Evolutionary conservation across 331 rosid genomes (phyloP).

Genomic region (Telfairia occidentalis): DNA sequence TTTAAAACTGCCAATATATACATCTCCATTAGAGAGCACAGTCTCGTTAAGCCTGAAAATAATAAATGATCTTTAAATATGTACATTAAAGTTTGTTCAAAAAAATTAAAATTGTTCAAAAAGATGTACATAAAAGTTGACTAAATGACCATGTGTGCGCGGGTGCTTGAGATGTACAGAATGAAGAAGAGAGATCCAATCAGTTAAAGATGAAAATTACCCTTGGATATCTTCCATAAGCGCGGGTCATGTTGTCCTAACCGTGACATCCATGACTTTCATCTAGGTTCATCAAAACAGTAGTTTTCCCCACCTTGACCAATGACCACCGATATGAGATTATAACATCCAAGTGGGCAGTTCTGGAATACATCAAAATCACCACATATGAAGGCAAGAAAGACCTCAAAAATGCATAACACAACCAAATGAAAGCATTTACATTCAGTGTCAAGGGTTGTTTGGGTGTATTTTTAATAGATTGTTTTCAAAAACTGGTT

Average conservation of each 20-base stretch:
- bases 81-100: no score
- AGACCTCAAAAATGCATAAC: not conserved
- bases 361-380: not conserved
- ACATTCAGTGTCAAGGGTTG: not conserved
- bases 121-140: not conserved
- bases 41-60: slow-evolving; percentile 37
- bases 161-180: slow-evolving; percentile 1
- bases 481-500: no score
- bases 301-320: not conserved
- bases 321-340: not conserved
- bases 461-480: not conserved
- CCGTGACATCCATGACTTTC: slow-evolving; percentile 15
- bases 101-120: no score
- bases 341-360: not conserved
- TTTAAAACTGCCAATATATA: slow-evolving; percentile 37
- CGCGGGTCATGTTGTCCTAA: slow-evolving; percentile 15
- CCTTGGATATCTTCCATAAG: slow-evolving; percentile 47
- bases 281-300: not conserved
- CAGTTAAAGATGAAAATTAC: slow-evolving; percentile 24
- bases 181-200: slow-evolving; percentile 2
- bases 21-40: slow-evolving; percentile 50
- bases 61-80: slow-evolving; percentile 10
- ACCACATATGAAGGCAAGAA: not conserved
- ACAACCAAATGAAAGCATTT: not conserved
- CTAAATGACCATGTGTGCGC: not conserved